These are phyloP conservation scores for Phlebiopsis gigantea DNA, from an alignment of 768 basidiomycete species.

Conservation along the genomic window DNA sequence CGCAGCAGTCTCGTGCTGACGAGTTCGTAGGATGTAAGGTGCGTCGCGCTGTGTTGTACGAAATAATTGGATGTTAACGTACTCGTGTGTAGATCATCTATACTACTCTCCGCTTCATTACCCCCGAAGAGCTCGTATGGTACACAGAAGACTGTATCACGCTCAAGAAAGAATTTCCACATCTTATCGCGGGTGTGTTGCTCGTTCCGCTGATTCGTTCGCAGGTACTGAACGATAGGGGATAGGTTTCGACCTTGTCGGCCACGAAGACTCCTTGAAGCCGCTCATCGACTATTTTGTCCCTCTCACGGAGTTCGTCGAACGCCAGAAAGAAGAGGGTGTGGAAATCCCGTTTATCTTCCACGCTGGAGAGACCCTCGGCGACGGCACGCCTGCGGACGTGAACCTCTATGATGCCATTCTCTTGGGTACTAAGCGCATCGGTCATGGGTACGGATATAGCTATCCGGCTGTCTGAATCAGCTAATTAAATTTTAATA, in stretches of 20 bases:
- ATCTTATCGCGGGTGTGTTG: constrained; percentile 56
- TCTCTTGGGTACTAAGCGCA: constrained; percentile 70
- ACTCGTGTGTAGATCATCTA: constrained; percentile 53
- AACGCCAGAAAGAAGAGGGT: constrained; percentile 49
- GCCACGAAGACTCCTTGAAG: constrained; percentile 55
- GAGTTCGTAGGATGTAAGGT: constrained; percentile 59
- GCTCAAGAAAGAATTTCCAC: constrained; percentile 69
- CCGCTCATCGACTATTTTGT: constrained; percentile 62
- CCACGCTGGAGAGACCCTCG: constrained; percentile 77
- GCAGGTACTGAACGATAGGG: too few species aligned
- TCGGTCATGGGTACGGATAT: constrained; percentile 67
- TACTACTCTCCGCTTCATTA: constrained; percentile 51
- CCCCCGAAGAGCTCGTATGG: constrained; percentile 52
- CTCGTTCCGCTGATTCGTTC: too few species aligned
- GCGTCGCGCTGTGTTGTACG: constrained; percentile 5
- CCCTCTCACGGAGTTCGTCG: constrained; percentile 53
- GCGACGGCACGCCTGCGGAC: constrained; percentile 68
- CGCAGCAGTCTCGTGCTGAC: constrained; percentile 44
- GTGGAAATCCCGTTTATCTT: constrained; percentile 73
- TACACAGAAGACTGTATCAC: constrained; percentile 71
- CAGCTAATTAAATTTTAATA: background rate
- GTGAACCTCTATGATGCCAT: constrained; percentile 76
- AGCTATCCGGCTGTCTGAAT: background rate
- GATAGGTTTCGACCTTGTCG: constrained; percentile 77
- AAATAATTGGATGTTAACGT: constrained; percentile 20